Evolutionary conservation across 352 stramenopile species (phyloP), one percentile per base, ranked within the genome.

Genomic region (Thraustochytrium striatum): DNA sequence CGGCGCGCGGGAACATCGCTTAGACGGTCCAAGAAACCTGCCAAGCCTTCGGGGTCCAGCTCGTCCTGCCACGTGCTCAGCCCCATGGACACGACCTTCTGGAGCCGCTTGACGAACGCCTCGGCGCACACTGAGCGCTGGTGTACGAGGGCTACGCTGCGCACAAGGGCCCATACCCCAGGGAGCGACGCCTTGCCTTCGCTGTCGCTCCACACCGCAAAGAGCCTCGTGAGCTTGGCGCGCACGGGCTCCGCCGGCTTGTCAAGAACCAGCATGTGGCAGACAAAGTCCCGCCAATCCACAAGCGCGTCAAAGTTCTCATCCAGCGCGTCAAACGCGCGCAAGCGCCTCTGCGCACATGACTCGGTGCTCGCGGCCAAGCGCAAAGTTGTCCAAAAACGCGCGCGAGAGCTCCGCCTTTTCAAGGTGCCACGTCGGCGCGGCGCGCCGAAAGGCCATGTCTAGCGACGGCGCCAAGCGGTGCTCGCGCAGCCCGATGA

Each of bases 211-310:
- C 43, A 38, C 21, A 5, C 32, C 3, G 2, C 3, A 43, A 75
- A 61, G 41, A 75, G 65, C 16, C 41, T 43, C 11, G 30, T 16
- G 3, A 75, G 25, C 8, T 43, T 39, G n/a, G 65, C 52, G 11
- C 52, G 41, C 47, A 75, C 11, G 0, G 2, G 19, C 0, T 30
- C 32, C 11, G 30, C 19, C 32, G 65, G 65, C 65, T 55, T 62
- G 35, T 75, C 41, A 16, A 75, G 43, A 9, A 75, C 65, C 21
- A 55, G 30, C 1, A 75, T 21, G 50, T 75, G 65, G 44, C 44
- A 58, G 8, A 75, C n/a, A 2, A 75, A 30, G 19, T 75, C 65
- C 16, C 65, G 43, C 65, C 65, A 75, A 32, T 75, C 65, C 16
- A 72, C 32, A 2, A 75, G 50, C 7, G 5, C 32, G 35, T 75